phyloP scores from a whole-genome alignment of 768 basidiomycete genomes.

The Boletus coccyginus region DNA sequence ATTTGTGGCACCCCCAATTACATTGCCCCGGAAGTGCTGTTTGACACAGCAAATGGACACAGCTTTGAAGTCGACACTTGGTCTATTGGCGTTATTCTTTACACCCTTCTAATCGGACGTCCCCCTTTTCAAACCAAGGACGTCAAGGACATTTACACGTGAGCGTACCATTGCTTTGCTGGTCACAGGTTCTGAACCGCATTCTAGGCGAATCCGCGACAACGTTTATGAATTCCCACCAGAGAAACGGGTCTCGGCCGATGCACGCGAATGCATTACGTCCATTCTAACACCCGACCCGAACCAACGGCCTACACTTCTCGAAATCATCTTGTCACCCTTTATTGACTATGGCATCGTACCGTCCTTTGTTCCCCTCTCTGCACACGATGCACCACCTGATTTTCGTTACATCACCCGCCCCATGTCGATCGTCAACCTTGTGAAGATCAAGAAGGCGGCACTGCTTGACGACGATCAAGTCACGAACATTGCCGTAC shows the following conservation, averaged over 20 bases:
- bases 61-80: constrained; percentile 99
- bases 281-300: constrained; percentile 87
- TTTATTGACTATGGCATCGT: constrained; percentile 85
- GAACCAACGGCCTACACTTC: constrained; percentile 73
- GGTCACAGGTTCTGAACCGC: constrained; percentile 1
- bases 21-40: constrained; percentile 96
- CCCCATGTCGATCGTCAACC: constrained; percentile 62
- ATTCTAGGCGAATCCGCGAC: constrained; percentile 79
- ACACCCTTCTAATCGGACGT: constrained; percentile 88
- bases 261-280: constrained; percentile 74
- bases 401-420: constrained; percentile 70
- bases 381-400: constrained; percentile 73
- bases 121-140: constrained; percentile 99
- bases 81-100: constrained; percentile 96
- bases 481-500: constrained; percentile 40
- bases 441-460: constrained; percentile 60
- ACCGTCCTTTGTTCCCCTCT: constrained; percentile 75
- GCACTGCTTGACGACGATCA: constrained; percentile 66
- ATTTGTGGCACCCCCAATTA: constrained; percentile 99
- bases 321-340: constrained; percentile 77
- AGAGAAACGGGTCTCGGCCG: constrained; percentile 66
- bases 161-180: constrained; percentile 25
- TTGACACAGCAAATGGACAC: constrained; percentile 93
- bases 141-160: constrained; percentile 95
- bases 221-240: constrained; percentile 92